These are phyloP conservation scores for Penicillium vulpinum DNA, from an alignment of 2,329 filamentous ascomycete species.

Conservation along the genomic window DNA sequence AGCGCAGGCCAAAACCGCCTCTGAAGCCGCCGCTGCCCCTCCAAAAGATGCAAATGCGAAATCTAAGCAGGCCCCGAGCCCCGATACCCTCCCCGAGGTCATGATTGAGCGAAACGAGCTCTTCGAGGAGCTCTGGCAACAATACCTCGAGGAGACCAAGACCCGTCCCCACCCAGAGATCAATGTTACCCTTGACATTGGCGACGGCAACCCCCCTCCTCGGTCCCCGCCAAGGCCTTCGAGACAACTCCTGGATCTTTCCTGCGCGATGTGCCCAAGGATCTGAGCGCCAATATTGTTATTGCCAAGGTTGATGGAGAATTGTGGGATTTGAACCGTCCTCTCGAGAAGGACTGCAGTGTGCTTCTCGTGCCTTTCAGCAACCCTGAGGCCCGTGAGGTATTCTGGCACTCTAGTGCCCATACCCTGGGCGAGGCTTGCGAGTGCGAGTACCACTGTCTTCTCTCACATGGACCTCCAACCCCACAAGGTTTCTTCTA, in stretches of 20 bases:
- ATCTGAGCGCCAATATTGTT: conserved; percentile 78
- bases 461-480: conserved; percentile 89
- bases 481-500: conserved; percentile 95
- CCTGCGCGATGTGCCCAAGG: conserved; percentile 78
- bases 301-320: conserved; percentile 81
- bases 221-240: conserved; percentile 71
- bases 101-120: conserved; percentile 80
- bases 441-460: conserved; percentile 86
- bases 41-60: conserved; percentile 32
- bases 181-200: conserved; percentile 51
- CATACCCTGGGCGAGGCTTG: conserved; percentile 95
- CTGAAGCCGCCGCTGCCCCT: conserved; percentile 34
- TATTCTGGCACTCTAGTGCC: conserved; percentile 97
- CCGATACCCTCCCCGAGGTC: conserved; percentile 64
- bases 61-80: conserved; percentile 24
- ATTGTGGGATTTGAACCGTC: conserved; percentile 90
- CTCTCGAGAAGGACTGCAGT: conserved; percentile 82
- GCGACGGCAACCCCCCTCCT: conserved; percentile 42
- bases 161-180: conserved; percentile 49
- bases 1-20: conserved; percentile 20
- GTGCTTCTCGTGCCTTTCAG: conserved; percentile 85
- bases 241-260: conserved; percentile 84
- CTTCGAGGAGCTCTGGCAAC: conserved; percentile 84
- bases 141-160: conserved; percentile 74
- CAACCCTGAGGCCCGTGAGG: conserved; percentile 74